phyloP scores from a whole-genome alignment of 306 rosid species.

The Sicyos baderoa region DNA sequence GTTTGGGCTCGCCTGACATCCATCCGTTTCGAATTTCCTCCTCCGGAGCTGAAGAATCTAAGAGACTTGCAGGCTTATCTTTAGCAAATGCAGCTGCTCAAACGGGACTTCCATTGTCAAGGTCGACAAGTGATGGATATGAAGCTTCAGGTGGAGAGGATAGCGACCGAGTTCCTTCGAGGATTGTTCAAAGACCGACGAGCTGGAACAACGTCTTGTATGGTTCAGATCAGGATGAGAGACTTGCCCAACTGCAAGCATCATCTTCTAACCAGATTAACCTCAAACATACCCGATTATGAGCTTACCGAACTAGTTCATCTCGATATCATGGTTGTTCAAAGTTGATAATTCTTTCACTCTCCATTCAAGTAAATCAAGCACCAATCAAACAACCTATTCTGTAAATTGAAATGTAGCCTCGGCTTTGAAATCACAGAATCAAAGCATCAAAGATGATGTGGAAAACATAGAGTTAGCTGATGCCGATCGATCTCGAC shows the following conservation, averaged over 20 bases:
- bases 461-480: not conserved
- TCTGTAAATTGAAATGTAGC: conserved; percentile 23
- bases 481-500: not conserved
- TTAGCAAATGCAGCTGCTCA: conserved; percentile 30
- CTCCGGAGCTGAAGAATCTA: conserved; percentile 60
- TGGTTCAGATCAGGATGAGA: conserved; percentile 60
- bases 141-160: conserved; percentile 98
- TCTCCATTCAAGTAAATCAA: conserved; percentile 42
- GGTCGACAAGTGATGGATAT: conserved; percentile 95
- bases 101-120: conserved; percentile 57
- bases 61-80: conserved; percentile 49
- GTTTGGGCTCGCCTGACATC: conserved; percentile 83
- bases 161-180: conserved; percentile 80
- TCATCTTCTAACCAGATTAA: conserved; percentile 48
- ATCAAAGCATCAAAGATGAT: not conserved
- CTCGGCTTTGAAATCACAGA: conserved; percentile 3
- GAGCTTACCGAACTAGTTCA: conserved; percentile 24
- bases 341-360: conserved; percentile 61
- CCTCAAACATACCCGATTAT: conserved; percentile 35
- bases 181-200: conserved; percentile 61
- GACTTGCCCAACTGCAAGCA: conserved; percentile 40
- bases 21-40: conserved; percentile 71
- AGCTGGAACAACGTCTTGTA: conserved; percentile 74
- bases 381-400: conserved; percentile 28
- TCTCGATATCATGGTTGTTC: conserved; percentile 34